Percentiles rank a stretch among this genome's conserved stretches.
These are phyloP conservation scores for Linaria vulgaris DNA, from an alignment of 257 asterid genomes.

Conservation along the genomic window DNA sequence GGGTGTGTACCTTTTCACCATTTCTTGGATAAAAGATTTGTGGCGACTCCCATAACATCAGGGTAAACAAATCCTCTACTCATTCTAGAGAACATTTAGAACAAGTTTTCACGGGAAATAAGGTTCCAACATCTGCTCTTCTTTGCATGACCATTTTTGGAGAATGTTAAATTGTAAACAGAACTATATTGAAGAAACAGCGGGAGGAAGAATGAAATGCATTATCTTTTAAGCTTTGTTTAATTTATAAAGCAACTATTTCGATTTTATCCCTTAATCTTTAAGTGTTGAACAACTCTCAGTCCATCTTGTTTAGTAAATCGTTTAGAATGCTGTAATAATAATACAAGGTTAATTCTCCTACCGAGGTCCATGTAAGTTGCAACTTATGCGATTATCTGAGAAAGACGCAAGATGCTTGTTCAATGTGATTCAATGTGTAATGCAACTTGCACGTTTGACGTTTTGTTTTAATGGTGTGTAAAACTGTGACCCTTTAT, in stretches of 20 bases:
- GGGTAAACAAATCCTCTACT: constrained; percentile 18
- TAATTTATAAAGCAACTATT: background rate
- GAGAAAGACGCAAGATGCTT: no score
- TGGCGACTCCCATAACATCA: constrained; percentile 2
- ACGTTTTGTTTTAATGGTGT: no score
- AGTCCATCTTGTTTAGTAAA: no score
- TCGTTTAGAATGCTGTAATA: no score
- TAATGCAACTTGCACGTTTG: no score
- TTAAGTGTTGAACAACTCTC: no score
- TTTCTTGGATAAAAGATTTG: constrained; percentile 18
- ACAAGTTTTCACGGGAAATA: background rate
- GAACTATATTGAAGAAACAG: constrained; percentile 12
- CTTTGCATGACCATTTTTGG: constrained; percentile 1
- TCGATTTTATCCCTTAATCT: background rate
- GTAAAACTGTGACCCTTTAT: no score
- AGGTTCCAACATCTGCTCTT: constrained; percentile 7
- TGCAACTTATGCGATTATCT: no score
- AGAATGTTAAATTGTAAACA: constrained; percentile 14
- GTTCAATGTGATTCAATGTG: no score
- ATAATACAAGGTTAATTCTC: no score
- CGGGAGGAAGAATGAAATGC: background rate
- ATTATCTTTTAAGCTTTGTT: background rate
- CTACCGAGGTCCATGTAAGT: no score
- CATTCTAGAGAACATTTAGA: background rate
- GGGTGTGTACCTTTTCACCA: constrained; percentile 7